A percentile compares a stretch with the other conserved stretches of the same genome.
Conservation (phyloP, 768 basidiomycete genomes). For the Serendipita indica region DNA sequence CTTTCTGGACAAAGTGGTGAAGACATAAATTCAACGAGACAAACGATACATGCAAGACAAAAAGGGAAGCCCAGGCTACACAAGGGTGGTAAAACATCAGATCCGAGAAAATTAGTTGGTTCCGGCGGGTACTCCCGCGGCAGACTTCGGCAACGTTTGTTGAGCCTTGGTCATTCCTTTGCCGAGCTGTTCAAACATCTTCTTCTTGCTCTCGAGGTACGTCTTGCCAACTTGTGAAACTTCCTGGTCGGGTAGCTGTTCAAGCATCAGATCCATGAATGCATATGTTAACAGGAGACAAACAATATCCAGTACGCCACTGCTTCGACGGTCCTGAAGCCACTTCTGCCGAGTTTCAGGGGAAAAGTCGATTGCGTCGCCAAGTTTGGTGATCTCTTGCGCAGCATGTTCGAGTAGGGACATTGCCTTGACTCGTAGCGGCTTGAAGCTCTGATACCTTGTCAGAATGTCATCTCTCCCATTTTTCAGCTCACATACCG, state of each 20-base stretch:
- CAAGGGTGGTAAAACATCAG: too few relatives aligned
- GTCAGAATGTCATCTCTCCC: neutral
- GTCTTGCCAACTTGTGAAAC: neutral
- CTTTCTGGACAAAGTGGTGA: too few relatives aligned
- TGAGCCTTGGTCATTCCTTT: neutral
- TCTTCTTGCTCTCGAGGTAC: neutral
- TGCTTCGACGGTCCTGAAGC: neutral
- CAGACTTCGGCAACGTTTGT: neutral
- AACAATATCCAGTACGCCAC: neutral
- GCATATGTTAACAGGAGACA: neutral
- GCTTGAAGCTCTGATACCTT: neutral
- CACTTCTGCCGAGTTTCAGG: neutral
- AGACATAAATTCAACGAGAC: too few relatives aligned
- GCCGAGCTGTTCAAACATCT: neutral
- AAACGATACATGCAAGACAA: too few relatives aligned
- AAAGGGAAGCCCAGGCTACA: too few relatives aligned
- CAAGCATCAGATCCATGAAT: neutral
- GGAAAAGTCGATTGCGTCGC: neutral
- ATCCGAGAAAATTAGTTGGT: too few relatives aligned
- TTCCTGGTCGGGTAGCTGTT: neutral
- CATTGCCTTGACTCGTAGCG: neutral
- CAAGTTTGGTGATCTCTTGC: neutral
- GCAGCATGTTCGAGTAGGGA: slow-evolving; percentile 2
- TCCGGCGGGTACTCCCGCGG: neutral
- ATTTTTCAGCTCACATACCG: neutral